Evolutionary conservation across 176 grass and related monocot species (phyloP), one percentile per base, ranked within the genome.

Genomic region (Aegilops bicornis): DNA sequence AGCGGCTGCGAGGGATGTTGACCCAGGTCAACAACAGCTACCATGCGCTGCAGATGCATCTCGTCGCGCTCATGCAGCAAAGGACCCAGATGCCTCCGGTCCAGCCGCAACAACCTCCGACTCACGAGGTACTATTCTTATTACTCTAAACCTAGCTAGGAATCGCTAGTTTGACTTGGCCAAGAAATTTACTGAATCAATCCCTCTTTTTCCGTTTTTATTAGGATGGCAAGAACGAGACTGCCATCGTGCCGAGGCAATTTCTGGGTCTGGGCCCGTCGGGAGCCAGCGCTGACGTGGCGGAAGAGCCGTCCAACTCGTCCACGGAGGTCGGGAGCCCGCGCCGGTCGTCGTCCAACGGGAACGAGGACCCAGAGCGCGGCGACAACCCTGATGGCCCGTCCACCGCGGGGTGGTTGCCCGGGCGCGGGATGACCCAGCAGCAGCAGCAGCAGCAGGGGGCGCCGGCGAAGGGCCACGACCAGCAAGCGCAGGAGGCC

Each of bases 11-110:
- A 32, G 93, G 64, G 71, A 92, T 94, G 88, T 87, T 98, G 22
- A 73, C 64, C 69, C 96, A 98, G 70, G 93, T 95, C 82, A 94
- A 84, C 56, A 62, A 2, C 78, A 95, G 92, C 86, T 98, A 98
- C 91, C 91, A 91, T 45, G 84, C 88, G 52, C 96, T 98, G 3
- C 93, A 95, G 84, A 95, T 87, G 91, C 96, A 95, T 56, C 86
- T 95, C 66, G 27, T 85, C 48, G 81, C 88, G 48, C 84, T 98
- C 67, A 90, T 82, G 89, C 96, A 95, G 73, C 88, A 90, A 83
- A 89, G 78, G 76, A 81, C 52, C 10, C 74, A 85, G 61, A 25
- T 78, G 73, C 73, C 86, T 47, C 65, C 74, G 4, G 8, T 36
- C 81, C 63, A 88, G 37, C 64, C 65, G 42, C 72, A 56, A 40